phyloP scores from a whole-genome alignment of 345 rosid genomes.

The Psidium guajava region DNA sequence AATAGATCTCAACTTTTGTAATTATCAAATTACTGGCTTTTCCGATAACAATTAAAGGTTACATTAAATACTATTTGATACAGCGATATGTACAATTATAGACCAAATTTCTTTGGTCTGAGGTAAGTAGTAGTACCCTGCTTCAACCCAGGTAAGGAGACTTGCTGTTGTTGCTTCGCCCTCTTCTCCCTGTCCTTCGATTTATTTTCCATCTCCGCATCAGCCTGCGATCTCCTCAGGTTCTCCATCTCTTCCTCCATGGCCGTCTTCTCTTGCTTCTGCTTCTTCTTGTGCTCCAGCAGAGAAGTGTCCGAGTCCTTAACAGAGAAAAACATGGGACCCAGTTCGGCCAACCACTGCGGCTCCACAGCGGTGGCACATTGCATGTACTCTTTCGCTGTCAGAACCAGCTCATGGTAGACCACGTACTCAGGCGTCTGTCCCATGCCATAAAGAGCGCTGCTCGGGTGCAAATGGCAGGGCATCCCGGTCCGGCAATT shows the following conservation, averaged over 20 bases:
- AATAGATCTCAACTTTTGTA: too few species aligned
- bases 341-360: conserved; percentile 89
- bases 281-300: conserved; percentile 86
- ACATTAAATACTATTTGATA: background rate
- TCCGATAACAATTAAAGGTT: background rate
- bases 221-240: conserved; percentile 68
- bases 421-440: conserved; percentile 82
- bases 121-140: conserved; percentile 57
- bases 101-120: conserved; percentile 74
- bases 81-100: conserved; percentile 48
- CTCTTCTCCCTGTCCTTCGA: conserved; percentile 50
- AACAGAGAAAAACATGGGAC: conserved; percentile 94
- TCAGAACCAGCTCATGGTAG: conserved; percentile 81
- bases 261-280: conserved; percentile 80
- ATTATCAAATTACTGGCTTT: background rate
- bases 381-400: conserved; percentile 96
- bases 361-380: conserved; percentile 93
- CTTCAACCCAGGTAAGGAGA: conserved; percentile 58
- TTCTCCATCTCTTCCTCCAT: conserved; percentile 98
- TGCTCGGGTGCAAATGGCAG: conserved; percentile 89
- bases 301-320: conserved; percentile 84
- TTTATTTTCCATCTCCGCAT: conserved; percentile 36
- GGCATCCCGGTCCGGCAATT: conserved; percentile 87
- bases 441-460: conserved; percentile 85
- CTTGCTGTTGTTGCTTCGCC: conserved; percentile 62